Conservation (phyloP, 192 early-diverging fungal species). For the Backusella morwellensis region DNA sequence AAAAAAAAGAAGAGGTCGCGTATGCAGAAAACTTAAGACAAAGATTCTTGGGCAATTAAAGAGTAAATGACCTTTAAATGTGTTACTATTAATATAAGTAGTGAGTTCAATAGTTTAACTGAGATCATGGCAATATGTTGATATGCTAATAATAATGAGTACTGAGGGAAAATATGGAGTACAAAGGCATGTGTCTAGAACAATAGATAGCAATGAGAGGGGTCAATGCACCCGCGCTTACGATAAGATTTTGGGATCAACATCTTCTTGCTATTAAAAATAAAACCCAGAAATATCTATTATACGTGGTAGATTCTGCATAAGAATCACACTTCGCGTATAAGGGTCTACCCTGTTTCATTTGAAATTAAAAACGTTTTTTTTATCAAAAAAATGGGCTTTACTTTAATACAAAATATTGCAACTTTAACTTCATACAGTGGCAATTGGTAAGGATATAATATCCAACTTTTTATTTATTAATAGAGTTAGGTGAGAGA, state of each 20-base stretch:
- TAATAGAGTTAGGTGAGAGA: not conserved
- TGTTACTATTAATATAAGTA: too few relatives aligned
- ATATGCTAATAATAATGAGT: too few relatives aligned
- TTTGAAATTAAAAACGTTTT: not conserved
- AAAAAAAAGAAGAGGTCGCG: not conserved
- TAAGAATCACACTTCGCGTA: not conserved
- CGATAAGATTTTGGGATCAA: not conserved
- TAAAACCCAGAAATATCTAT: not conserved
- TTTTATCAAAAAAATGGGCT: too few relatives aligned
- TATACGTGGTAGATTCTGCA: not conserved
- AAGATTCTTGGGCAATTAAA: not conserved
- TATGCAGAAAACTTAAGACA: not conserved
- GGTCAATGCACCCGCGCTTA: not conserved
- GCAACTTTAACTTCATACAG: too few relatives aligned
- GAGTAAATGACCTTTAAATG: not conserved
- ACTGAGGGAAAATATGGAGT: not conserved
- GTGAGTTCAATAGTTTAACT: too few relatives aligned
- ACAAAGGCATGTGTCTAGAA: not conserved
- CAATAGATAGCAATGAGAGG: not conserved
- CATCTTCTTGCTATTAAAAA: not conserved
- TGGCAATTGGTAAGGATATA: too few relatives aligned
- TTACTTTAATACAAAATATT: not conserved
- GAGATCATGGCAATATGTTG: too few relatives aligned
- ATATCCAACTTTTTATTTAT: too few relatives aligned
- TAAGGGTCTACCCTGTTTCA: not conserved